These are phyloP conservation scores for Dactylellina parvicollis DNA, from an alignment of 2,329 filamentous ascomycete genomes.

Conservation along the genomic window DNA sequence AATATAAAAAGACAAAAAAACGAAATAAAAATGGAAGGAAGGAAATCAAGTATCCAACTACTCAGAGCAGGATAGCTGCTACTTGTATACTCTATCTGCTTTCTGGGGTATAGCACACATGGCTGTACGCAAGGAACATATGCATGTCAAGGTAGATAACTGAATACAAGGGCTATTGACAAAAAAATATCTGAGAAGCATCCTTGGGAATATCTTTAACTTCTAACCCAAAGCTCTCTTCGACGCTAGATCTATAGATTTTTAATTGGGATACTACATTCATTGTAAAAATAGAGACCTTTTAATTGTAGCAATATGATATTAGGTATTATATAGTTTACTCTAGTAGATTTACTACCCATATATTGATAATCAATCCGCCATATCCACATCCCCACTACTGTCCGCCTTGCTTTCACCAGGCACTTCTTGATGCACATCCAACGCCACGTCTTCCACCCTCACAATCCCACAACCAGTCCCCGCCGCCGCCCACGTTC, in stretches of 20 bases:
- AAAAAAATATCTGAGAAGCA: background rate
- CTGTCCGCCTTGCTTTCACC: background rate
- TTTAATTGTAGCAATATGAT: background rate
- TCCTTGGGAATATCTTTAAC: too few relatives aligned
- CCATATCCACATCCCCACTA: background rate
- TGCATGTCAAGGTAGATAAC: constrained; percentile 29
- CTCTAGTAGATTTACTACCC: background rate
- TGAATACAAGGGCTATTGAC: constrained; percentile 48
- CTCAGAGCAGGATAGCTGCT: constrained; percentile 22
- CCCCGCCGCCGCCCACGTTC: constrained; percentile 66
- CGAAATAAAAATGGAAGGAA: constrained; percentile 22
- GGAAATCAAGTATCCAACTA: background rate
- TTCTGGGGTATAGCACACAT: background rate
- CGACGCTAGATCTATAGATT: too few relatives aligned
- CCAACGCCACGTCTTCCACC: constrained; percentile 64
- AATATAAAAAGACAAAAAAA: constrained; percentile 14
- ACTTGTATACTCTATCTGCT: constrained; percentile 7
- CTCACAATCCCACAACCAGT: constrained; percentile 65
- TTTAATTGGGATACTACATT: too few relatives aligned
- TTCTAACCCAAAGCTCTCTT: too few relatives aligned
- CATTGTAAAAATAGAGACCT: too few relatives aligned
- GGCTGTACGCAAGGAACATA: background rate
- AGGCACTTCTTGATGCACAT: constrained; percentile 20
- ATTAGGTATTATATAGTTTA: background rate
- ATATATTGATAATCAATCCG: background rate